Evolutionary conservation across 2,329 filamentous ascomycete genomes (phyloP), one percentile per base, ranked within the genome.

Genomic region (Beauveria varroae): DNA sequence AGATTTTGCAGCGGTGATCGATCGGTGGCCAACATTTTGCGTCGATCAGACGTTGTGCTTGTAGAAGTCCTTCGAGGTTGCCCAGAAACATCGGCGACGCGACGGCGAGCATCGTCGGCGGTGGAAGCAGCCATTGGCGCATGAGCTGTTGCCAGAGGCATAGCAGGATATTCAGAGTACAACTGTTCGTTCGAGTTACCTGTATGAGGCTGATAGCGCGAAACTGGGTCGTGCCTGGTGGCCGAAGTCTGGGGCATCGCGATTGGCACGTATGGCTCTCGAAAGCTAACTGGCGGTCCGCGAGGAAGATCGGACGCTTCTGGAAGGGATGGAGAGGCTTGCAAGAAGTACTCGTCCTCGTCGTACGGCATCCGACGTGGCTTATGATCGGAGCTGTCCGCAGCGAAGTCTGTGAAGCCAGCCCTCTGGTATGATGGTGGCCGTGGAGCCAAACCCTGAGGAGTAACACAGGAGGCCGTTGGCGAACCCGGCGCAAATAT

Each of bases 1-100:
- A 99, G 84, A 78, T 88, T 95, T 74, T 99, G 93, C 57, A 99
- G 81, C 57, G 96, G 95, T 65, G 93, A 98, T 68, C 90, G 86
- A 72, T 96, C 89, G 62, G 88, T 82, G 69, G 93, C 90, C 75
- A 90, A 86, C 77, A 81, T 79, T 79, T 78, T 83, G 61, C 79
- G 76, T 65, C 79, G 76, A 66, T 77, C 75, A 57, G 73, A 70
- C 57, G 73, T 75, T 64, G 70, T 73, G 56, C 67, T 73, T 47
- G 70, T 62, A 5, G 79, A 76, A 22, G 72, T 70, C 68, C 72
- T 76, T 67, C 72, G 75, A 2, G 70, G 67, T 60, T 74, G 72
- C 46, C 67, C 58, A 46, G 63, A 53, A 40, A 63, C 65, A 57
- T 71, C 65, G 9, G 37, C 57, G 2, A 28, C 18, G 34, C 28